Conservation (phyloP, 306 rosid genomes). For the Betula pendula region DNA sequence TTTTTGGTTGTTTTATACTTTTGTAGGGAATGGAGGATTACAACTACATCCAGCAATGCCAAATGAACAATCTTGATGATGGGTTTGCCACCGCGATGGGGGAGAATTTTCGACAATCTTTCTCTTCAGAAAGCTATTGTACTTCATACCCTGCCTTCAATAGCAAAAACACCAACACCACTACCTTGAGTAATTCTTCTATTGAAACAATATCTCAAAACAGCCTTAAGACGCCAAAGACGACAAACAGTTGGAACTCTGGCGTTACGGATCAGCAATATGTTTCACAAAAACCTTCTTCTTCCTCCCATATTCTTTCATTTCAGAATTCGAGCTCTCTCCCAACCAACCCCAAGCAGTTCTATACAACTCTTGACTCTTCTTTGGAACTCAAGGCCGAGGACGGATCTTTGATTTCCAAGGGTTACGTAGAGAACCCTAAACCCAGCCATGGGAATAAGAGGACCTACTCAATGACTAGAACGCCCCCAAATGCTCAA, state of each 20-base stretch:
- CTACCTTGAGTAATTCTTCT: slow-evolving; percentile 37
- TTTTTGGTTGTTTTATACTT: not conserved
- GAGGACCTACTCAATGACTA: slow-evolving; percentile 30
- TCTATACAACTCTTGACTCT: slow-evolving; percentile 19
- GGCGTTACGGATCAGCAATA: slow-evolving; percentile 14
- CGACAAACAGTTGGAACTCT: slow-evolving; percentile 31
- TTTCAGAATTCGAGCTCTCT: slow-evolving; percentile 45
- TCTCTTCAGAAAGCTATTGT: slow-evolving; percentile 44
- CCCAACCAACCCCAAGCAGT: slow-evolving; percentile 19
- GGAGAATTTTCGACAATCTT: slow-evolving; percentile 29
- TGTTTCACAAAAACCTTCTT: slow-evolving; percentile 37
- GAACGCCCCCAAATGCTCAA: slow-evolving; percentile 45
- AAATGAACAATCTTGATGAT: slow-evolving; percentile 33
- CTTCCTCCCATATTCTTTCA: slow-evolving; percentile 55
- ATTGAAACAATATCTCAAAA: slow-evolving; percentile 29
- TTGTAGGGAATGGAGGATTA: slow-evolving; percentile 53
- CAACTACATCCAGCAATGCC: slow-evolving; percentile 31
- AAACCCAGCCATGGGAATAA: slow-evolving; percentile 32
- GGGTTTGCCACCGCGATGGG: slow-evolving; percentile 35
- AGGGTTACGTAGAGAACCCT: slow-evolving; percentile 25
- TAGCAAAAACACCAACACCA: slow-evolving; percentile 18
- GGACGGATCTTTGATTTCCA: slow-evolving; percentile 27
- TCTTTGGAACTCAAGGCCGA: slow-evolving; percentile 29
- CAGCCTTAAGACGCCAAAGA: slow-evolving; percentile 34
- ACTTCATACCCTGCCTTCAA: slow-evolving; percentile 30